Conservation (phyloP, 177 flowering plant species). For the Vitis hybrid region DNA sequence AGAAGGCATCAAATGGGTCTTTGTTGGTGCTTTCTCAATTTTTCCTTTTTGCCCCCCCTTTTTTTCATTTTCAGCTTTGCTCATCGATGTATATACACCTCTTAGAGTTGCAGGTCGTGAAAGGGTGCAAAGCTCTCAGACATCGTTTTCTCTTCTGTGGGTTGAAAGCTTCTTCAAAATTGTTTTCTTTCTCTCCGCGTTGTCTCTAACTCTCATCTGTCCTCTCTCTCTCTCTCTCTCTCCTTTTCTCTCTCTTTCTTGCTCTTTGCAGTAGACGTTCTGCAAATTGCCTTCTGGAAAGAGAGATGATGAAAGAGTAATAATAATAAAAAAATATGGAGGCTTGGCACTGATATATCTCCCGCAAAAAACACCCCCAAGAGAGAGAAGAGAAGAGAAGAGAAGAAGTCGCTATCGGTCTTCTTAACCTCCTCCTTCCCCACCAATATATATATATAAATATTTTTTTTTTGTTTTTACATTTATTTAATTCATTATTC, state of each 20-base stretch:
- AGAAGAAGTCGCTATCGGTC: constrained; percentile 54
- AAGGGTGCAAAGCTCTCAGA: constrained; percentile 48
- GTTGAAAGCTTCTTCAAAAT: constrained; percentile 40
- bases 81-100: constrained; percentile 27
- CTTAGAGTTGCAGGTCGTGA: constrained; percentile 43
- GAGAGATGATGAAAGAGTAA: constrained; percentile 22
- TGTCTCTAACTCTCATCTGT: constrained; percentile 16
- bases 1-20: constrained; percentile 15
- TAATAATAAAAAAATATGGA: constrained; percentile 13
- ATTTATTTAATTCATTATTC: constrained; percentile 8
- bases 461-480: not conserved
- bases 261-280: constrained; percentile 30
- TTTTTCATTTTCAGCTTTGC: constrained; percentile 18
- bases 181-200: no score
- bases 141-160: constrained; percentile 70
- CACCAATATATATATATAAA: constrained; percentile 9
- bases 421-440: constrained; percentile 29
- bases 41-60: not conserved
- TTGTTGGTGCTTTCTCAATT: not conserved
- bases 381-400: constrained; percentile 11
- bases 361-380: constrained; percentile 12
- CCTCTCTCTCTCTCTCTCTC: constrained; percentile 10
- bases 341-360: constrained; percentile 19
- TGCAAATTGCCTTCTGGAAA: constrained; percentile 54
- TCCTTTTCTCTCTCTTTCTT: constrained; percentile 30